A percentile compares a stretch with the other conserved stretches of the same genome.
Conservation (phyloP, 1,284 basidiomycete genomes). For the Fomes fomentarius region DNA sequence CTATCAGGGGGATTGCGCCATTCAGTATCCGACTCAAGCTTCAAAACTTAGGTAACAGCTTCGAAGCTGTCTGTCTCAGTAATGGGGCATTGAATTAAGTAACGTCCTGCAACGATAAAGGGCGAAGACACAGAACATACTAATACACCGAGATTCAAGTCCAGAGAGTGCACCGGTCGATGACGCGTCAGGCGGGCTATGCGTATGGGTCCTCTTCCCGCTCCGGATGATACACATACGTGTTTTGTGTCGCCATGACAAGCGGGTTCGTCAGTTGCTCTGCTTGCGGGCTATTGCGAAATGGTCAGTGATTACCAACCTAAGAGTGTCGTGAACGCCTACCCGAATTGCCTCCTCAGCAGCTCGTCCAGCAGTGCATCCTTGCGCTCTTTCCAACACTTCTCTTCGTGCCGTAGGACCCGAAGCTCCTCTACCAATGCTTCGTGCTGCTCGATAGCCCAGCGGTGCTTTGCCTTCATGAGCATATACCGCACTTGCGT, state of each 20-base stretch:
- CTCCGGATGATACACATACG: conserved; percentile 19
- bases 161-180: neutral
- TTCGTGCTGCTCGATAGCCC: conserved; percentile 64
- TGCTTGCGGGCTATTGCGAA: conserved; percentile 20
- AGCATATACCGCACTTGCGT: conserved; percentile 72
- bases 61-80: too few relatives aligned
- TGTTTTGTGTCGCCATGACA: conserved; percentile 28
- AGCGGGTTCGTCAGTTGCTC: conserved; percentile 27
- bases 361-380: conserved; percentile 34
- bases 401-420: conserved; percentile 53
- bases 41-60: too few relatives aligned
- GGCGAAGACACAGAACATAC: conserved; percentile 2
- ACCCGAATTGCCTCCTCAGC: conserved; percentile 33
- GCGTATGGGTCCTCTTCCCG: conserved; percentile 18
- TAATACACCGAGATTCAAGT: conserved; percentile 4
- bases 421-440: conserved; percentile 65
- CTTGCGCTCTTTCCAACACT: conserved; percentile 35
- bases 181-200: neutral
- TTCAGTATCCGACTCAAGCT: too few relatives aligned
- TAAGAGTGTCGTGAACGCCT: neutral
- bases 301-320: neutral
- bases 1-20: too few relatives aligned
- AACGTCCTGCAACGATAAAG: neutral
- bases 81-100: too few relatives aligned
- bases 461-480: conserved; percentile 75